Evolutionary conservation across 345 rosid genomes (phyloP), one percentile per base, ranked within the genome.

Genomic region (Clausena lansium): DNA sequence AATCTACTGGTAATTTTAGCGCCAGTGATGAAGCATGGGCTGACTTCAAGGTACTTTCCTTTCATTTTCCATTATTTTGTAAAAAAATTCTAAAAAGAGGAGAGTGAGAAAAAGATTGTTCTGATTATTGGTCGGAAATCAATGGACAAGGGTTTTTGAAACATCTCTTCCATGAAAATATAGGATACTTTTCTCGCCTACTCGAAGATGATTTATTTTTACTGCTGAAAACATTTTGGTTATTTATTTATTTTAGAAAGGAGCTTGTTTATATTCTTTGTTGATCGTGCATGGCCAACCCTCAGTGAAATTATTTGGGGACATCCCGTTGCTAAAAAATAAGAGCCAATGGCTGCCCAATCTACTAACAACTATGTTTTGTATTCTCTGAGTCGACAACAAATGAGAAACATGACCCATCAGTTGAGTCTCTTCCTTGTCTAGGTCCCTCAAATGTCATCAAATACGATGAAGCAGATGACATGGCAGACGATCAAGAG

Each of bases 301-400:
- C 9, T 25, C 6, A 22, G 50, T 65, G 66, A 39, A 63, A 78
- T 60, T 15, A 67, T 14, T 76, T 81, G 87, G 91, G 95, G 22
- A 75, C 84, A 83, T 75, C 88, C 91, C 9, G 91, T 88, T 71
- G 89, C 91, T 65, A 89, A 89, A 71, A 67, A 73, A 79, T 88
- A 38, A 85, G 78, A 85, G 73, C 60, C 55, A 61, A 71, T 74
- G 93, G 86, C 75, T 86, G 90, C 81, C 85, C 89, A 28, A 68
- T 89, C 33, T 87, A 89, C 79, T 78, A 69, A 64, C 87, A 91
- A 81, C 87, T 87, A 7, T 81, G 86, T 28, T 55, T 64, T 24
- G 85, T 89, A 69, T 89, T 91, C 83, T 83, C 82, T 5, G 88
- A 82, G 33, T 83, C 81, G 4, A 30, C 35, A 14, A 66, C 66